Percentiles rank a stretch among this genome's conserved stretches.
phyloP scores from a whole-genome alignment of 768 basidiomycete genomes.

The Steccherinum ochraceum region DNA sequence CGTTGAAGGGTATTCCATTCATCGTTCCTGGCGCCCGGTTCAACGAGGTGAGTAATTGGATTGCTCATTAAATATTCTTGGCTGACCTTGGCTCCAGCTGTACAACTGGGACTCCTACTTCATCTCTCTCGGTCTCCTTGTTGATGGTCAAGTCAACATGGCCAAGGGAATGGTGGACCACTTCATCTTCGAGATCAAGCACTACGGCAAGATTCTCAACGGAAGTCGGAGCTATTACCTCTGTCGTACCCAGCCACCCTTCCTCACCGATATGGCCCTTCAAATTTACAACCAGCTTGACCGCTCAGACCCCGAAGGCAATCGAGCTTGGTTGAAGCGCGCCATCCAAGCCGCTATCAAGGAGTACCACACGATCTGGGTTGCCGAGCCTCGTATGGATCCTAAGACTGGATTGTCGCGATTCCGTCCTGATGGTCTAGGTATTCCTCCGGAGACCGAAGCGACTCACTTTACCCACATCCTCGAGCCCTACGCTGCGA shows the following conservation, averaged over 20 bases:
- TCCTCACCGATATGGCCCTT: constrained; percentile 97
- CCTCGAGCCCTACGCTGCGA: constrained; percentile 88
- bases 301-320: constrained; percentile 69
- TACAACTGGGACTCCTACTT: constrained; percentile 98
- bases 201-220: constrained; percentile 95
- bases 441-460: constrained; percentile 98
- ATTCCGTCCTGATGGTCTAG: constrained; percentile 88
- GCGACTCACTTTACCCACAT: constrained; percentile 98
- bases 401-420: constrained; percentile 91
- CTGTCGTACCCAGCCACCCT: constrained; percentile 93
- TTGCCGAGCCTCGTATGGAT: constrained; percentile 90
- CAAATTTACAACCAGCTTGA: constrained; percentile 98
- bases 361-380: constrained; percentile 98
- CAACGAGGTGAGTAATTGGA: constrained; percentile 62
- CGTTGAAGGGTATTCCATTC: constrained; percentile 91
- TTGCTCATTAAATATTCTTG: not conserved
- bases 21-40: constrained; percentile 94
- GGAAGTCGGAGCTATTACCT: constrained; percentile 95
- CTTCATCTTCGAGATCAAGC: constrained; percentile 98
- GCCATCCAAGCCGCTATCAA: constrained; percentile 98
- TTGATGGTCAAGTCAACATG: constrained; percentile 90
- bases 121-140: constrained; percentile 86
- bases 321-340: constrained; percentile 88
- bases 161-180: constrained; percentile 98
- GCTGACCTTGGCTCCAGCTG: constrained; percentile 38